A percentile compares a stretch with the other conserved stretches of the same genome.
Evolutionary conservation across 805 yeast genomes (phyloP).

Genomic region (Candida xyloterini): DNA sequence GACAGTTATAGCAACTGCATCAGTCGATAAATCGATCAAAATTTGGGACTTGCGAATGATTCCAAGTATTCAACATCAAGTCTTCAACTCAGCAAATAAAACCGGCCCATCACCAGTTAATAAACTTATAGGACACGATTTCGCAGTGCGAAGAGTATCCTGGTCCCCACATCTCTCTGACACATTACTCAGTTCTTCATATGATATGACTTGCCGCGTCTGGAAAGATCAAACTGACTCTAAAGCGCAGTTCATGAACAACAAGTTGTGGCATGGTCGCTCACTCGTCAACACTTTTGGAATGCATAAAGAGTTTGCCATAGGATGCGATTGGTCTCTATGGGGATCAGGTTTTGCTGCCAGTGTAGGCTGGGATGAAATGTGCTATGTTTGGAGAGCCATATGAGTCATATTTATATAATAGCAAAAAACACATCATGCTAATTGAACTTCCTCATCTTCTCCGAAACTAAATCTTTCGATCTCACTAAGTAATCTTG

Average conservation of each 20-base stretch:
- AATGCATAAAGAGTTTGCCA: slow-evolving; percentile 81
- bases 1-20: slow-evolving; percentile 77
- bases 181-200: slow-evolving; percentile 70
- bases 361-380: slow-evolving; percentile 95
- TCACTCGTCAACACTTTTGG: slow-evolving; percentile 60
- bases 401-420: slow-evolving; percentile 24
- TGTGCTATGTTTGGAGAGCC: slow-evolving; percentile 86
- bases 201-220: slow-evolving; percentile 88
- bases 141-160: slow-evolving; percentile 75
- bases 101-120: slow-evolving; percentile 68
- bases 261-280: slow-evolving; percentile 44
- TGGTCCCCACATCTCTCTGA: slow-evolving; percentile 90
- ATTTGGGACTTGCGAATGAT: slow-evolving; percentile 88
- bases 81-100: slow-evolving; percentile 41
- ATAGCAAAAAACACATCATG: slow-evolving; percentile 8
- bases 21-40: slow-evolving; percentile 83
- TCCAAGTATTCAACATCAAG: slow-evolving; percentile 10
- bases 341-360: slow-evolving; percentile 98
- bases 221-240: slow-evolving; percentile 76
- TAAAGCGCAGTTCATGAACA: slow-evolving; percentile 50
- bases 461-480: slow-evolving; percentile 36
- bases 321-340: slow-evolving; percentile 91
- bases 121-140: slow-evolving; percentile 81
- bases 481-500: slow-evolving; percentile 41
- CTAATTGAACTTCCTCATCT: slow-evolving; percentile 21